Conservation (phyloP, 176 grass and related monocot species). For the Puya raimondii region DNA sequence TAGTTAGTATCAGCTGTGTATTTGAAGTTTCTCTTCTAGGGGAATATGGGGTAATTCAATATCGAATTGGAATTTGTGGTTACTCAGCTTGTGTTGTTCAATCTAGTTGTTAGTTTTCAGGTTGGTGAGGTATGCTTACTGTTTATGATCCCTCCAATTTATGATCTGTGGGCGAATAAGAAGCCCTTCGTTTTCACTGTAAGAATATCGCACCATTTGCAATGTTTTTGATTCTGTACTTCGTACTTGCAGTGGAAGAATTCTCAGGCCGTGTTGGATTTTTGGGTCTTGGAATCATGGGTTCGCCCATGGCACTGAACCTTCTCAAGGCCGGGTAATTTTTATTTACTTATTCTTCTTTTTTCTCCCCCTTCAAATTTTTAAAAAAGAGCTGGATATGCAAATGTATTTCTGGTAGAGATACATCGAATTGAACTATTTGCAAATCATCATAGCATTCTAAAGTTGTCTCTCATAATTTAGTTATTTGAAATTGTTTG, state of each 20-base stretch:
- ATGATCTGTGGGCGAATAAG: no score
- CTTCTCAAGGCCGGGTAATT: slow-evolving; percentile 62
- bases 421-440: no score
- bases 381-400: background rate
- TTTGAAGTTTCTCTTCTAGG: no score
- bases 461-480: background rate
- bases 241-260: slow-evolving; percentile 22
- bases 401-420: background rate
- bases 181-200: background rate
- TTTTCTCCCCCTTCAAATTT: background rate
- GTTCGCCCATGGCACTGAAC: slow-evolving; percentile 62
- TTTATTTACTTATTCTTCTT: background rate
- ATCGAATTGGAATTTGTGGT: no score
- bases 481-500: background rate
- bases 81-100: no score
- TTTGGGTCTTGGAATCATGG: slow-evolving; percentile 81
- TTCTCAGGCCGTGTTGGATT: slow-evolving; percentile 71
- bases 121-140: no score
- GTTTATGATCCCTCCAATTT: no score
- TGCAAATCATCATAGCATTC: no score
- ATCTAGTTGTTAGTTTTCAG: no score
- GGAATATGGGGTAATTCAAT: no score
- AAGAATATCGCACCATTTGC: background rate
- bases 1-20: no score
- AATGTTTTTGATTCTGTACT: background rate